Conservation (phyloP, 371 early-diverging fungal genomes). For the Catenaria anguillulae region DNA sequence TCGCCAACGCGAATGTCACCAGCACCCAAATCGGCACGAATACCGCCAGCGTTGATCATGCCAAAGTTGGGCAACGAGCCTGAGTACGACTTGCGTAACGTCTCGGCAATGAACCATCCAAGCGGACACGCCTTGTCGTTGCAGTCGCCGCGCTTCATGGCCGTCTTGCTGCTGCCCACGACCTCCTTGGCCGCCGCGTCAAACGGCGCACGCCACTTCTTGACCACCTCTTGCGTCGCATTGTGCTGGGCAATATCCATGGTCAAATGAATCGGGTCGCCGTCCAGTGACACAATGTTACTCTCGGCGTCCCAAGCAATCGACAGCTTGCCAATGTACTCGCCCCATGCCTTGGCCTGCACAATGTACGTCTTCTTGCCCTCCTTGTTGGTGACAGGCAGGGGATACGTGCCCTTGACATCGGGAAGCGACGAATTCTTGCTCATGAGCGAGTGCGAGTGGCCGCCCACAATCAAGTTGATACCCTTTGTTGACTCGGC, state of each 20-base stretch:
- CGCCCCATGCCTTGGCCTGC: constrained; percentile 40
- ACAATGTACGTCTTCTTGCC: constrained; percentile 41
- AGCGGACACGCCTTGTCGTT: constrained; percentile 32
- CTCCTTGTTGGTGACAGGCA: constrained; percentile 31
- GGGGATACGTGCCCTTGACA: constrained; percentile 41
- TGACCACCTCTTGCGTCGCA: constrained; percentile 19
- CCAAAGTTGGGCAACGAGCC: constrained; percentile 23
- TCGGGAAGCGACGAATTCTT: constrained; percentile 21
- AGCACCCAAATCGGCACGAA: constrained; percentile 29
- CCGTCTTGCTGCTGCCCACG: too few species aligned
- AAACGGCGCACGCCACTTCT: too few species aligned
- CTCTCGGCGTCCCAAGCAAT: constrained; percentile 38
- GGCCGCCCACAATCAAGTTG: constrained; percentile 54
- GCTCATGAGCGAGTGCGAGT: too few species aligned
- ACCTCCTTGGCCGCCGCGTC: constrained; percentile 31
- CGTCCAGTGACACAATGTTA: constrained; percentile 25
- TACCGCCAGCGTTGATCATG: constrained; percentile 40
- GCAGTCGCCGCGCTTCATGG: constrained; percentile 26
- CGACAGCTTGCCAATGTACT: constrained; percentile 52
- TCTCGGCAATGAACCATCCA: constrained; percentile 38
- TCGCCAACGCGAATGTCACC: constrained; percentile 35
- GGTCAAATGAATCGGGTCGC: constrained; percentile 46
- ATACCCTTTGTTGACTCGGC: constrained; percentile 43
- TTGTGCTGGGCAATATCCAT: too few species aligned
- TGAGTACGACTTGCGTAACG: constrained; percentile 21